Evolutionary conservation across 768 basidiomycete genomes (phyloP), one percentile per base, ranked within the genome.

Genomic region (Leccinum subgranulosum): DNA sequence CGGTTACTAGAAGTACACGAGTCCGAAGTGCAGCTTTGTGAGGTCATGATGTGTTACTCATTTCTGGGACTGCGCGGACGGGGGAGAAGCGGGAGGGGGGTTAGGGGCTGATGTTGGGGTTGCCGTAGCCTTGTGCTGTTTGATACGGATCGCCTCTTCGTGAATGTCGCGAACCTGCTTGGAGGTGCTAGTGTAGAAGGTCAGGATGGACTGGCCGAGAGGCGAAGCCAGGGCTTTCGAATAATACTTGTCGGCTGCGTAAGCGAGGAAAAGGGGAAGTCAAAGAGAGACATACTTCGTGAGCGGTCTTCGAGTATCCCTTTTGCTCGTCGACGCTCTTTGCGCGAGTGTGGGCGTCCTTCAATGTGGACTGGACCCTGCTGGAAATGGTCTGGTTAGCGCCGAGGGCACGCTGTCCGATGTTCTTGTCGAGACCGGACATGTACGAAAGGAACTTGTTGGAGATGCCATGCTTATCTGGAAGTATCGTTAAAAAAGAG

Each of bases 121-220:
- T 11, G 66, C 25, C 0, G 58, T 51, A 3, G 70, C 56, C 66
- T 88, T 86, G 62, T 89, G 81, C 55, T 77, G 81, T 27, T 86
- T 84, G 66, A 98, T 92, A 29, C 95, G 84, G 58, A 79, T 77
- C 2, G 95, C 95, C 74, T 98, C 95, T 67, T 94, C 92, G 68
- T 97, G 94, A 49, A 98, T 94, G 68, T 98, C 94, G 19, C 81
- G 66, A 27, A 92, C 86, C 73, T 95, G 91, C 76, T 97, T 98
- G 19, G 86, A 80, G 8, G 93, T 95, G 46, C 75, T 74, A 14
- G 95, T 96, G 78, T 97, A 98, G 78, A 97, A 98, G 1, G 74
- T 66, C 28, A 77, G 73, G 57, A 97, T 90, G 66, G 83, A 86
- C 75, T 86, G 82, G 11, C 94, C 94, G 23, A 87, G 72, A 1